Evolutionary conservation across 768 basidiomycete species (phyloP).

Genomic region (Erythrobasidium yunnanense): DNA sequence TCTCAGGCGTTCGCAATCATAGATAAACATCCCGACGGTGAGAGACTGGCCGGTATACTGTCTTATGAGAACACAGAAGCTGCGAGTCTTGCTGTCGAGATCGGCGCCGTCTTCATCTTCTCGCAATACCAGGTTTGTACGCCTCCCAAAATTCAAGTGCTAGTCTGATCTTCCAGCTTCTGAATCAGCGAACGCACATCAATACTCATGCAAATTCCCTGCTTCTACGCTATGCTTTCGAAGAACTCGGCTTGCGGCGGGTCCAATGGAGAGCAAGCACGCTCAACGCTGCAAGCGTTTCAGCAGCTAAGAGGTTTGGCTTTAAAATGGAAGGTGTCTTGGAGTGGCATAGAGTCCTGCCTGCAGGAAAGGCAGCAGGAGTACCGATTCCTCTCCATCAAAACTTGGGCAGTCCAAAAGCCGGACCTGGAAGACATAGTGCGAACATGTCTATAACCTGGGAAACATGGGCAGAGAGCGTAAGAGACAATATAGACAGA

Average conservation of each 20-base stretch:
- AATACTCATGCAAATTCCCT: constrained; percentile 47
- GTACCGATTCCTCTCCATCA: constrained; percentile 34
- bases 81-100: not conserved
- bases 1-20: constrained; percentile 2
- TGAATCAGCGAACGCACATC: constrained; percentile 52
- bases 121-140: constrained; percentile 10
- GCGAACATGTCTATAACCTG: constrained; percentile 50
- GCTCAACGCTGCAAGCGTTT: constrained; percentile 48
- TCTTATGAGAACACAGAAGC: not conserved
- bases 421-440: constrained; percentile 45
- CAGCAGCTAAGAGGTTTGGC: constrained; percentile 53
- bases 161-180: not conserved
- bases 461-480: constrained; percentile 47
- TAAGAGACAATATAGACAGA: not conserved
- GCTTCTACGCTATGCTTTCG: constrained; percentile 44
- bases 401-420: constrained; percentile 37
- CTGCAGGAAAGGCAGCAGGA: constrained; percentile 41
- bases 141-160: not conserved
- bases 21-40: not conserved
- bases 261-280: constrained; percentile 55
- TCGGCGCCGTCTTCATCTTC: constrained; percentile 22
- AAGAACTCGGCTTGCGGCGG: constrained; percentile 45
- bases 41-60: not conserved
- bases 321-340: constrained; percentile 51
- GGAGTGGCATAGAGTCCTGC: constrained; percentile 52